These are phyloP conservation scores for Schwanniomyces vanrijiae DNA, from an alignment of 805 yeast species.

Conservation along the genomic window DNA sequence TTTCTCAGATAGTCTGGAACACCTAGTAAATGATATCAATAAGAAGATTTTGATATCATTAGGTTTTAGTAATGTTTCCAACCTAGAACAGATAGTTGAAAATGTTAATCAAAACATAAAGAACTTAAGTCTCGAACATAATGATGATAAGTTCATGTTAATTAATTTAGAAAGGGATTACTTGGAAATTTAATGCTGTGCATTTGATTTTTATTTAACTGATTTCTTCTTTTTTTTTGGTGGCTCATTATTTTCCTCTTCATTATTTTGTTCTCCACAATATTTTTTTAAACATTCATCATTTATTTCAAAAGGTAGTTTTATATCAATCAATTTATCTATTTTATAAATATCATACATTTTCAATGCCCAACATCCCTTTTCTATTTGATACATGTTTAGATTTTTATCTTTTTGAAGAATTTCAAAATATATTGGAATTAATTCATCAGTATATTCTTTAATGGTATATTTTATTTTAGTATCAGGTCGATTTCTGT, in stretches of 20 bases:
- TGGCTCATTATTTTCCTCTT: conserved; percentile 1
- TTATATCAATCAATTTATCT: conserved; percentile 23
- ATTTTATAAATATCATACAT: conserved; percentile 23
- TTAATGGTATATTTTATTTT: conserved; percentile 42
- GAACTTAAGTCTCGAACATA: conserved; percentile 23
- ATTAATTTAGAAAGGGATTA: conserved; percentile 39
- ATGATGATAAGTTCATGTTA: conserved; percentile 35
- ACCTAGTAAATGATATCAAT: conserved; percentile 23
- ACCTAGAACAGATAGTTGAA: conserved; percentile 30
- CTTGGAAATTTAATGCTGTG: conserved; percentile 18
- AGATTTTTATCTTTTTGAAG: conserved; percentile 4
- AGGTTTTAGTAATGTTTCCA: conserved; percentile 25
- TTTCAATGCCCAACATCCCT: conserved; percentile 40
- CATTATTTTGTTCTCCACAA: neutral
- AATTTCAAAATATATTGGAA: conserved; percentile 21
- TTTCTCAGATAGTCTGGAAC: conserved; percentile 16
- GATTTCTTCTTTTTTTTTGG: conserved; percentile 6
- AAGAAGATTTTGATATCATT: conserved; percentile 19
- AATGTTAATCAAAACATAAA: conserved; percentile 31
- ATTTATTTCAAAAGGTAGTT: conserved; percentile 17
- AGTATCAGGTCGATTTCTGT: conserved; percentile 17
- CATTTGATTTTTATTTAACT: neutral
- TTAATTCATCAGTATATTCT: conserved; percentile 40
- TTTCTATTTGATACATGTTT: conserved; percentile 21
- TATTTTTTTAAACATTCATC: conserved; percentile 9